Conservation (phyloP, 331 rosid genomes). For the Spiraea crenata region DNA sequence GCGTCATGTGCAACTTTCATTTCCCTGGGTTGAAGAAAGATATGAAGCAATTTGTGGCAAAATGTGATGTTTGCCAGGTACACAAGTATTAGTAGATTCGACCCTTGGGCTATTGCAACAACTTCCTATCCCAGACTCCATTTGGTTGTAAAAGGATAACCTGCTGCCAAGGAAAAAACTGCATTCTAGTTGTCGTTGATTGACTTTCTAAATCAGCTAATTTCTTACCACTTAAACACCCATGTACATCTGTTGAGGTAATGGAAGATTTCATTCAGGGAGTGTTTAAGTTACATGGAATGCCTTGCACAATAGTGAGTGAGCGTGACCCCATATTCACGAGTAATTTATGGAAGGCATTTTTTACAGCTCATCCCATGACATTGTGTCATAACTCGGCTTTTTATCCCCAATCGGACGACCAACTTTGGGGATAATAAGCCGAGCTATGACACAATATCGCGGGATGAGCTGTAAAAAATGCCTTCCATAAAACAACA, state of each 20-base stretch:
- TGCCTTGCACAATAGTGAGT: neutral
- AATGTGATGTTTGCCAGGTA: neutral
- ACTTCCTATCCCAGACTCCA: fast-evolving
- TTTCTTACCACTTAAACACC: neutral
- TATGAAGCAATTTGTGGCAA: neutral
- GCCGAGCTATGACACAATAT: neutral
- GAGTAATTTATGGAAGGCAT: neutral
- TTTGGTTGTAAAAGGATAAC: neutral
- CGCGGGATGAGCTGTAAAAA: neutral
- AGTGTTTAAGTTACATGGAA: neutral
- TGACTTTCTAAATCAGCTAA: neutral
- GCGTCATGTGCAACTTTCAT: neutral
- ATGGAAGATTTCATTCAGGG: neutral
- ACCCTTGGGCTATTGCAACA: neutral
- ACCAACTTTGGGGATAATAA: neutral
- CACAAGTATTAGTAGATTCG: neutral
- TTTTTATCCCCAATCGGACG: neutral
- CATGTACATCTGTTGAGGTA: neutral
- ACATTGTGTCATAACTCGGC: neutral
- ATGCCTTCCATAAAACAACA: neutral
- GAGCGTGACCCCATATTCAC: neutral
- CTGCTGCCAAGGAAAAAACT: neutral
- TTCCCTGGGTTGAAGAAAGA: neutral
- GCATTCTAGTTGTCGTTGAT: neutral
- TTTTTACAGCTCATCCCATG: neutral